Percentiles rank a stretch among this genome's conserved stretches.
These are phyloP conservation scores for Begonia masoniana DNA, from an alignment of 306 rosid genomes.

Conservation along the genomic window DNA sequence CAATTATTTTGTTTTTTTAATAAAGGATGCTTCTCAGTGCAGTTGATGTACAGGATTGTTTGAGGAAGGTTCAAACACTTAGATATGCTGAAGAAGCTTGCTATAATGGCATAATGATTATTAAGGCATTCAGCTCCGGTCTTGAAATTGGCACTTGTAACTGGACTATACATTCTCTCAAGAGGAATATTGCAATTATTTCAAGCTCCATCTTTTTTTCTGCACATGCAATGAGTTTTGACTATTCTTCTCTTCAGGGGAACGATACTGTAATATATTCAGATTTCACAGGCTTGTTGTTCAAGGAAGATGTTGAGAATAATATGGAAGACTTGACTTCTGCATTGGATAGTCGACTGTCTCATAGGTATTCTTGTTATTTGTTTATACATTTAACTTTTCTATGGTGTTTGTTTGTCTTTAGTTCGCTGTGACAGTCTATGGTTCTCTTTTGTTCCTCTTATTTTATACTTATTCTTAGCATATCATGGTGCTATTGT, in stretches of 20 bases:
- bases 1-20: background rate
- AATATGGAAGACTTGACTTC: constrained; percentile 13
- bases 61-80: constrained; percentile 44
- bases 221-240: constrained; percentile 62
- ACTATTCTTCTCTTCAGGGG: constrained; percentile 47
- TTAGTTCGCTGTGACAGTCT: no score
- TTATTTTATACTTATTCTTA: no score
- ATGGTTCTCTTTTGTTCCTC: no score
- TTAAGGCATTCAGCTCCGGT: constrained; percentile 86
- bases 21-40: constrained; percentile 55
- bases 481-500: background rate
- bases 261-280: constrained; percentile 45
- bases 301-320: constrained; percentile 26
- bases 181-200: constrained; percentile 54
- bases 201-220: constrained; percentile 67
- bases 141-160: constrained; percentile 83
- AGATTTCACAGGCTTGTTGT: constrained; percentile 49
- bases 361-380: constrained; percentile 26
- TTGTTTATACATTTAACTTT: background rate
- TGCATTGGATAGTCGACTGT: constrained; percentile 6
- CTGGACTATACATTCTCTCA: constrained; percentile 62
- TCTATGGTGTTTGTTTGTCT: no score
- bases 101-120: constrained; percentile 60
- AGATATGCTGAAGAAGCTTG: constrained; percentile 65
- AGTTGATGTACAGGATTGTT: constrained; percentile 67